These are phyloP conservation scores for Syncephalastrum sp. DNA, from an alignment of 371 early-diverging fungal species.

Conservation along the genomic window DNA sequence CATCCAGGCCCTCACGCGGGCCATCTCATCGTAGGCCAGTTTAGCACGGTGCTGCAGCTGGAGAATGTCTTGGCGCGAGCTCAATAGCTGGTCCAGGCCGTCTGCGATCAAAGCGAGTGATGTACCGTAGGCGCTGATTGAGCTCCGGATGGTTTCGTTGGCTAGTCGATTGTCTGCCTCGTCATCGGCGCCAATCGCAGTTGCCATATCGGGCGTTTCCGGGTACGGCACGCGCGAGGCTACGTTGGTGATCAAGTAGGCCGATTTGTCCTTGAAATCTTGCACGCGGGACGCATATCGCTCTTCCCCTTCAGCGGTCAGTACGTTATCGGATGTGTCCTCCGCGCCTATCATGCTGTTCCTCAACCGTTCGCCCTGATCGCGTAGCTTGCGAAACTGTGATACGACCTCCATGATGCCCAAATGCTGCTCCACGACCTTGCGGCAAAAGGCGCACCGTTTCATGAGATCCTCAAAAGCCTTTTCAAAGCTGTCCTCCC, in stretches of 20 bases:
- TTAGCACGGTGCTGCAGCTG: constrained; percentile 38
- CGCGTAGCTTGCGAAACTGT: constrained; percentile 30
- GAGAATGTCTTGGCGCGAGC: constrained; percentile 32
- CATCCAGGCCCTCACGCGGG: constrained; percentile 38
- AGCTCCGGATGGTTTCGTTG: constrained; percentile 37
- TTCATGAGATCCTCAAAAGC: constrained; percentile 46
- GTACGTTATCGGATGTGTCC: constrained; percentile 1
- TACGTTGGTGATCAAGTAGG: constrained; percentile 34
- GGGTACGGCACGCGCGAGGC: constrained; percentile 39
- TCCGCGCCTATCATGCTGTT: constrained; percentile 21
- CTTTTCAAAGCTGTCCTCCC: constrained; percentile 48
- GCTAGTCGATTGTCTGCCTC: constrained; percentile 29
- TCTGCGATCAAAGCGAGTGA: constrained; percentile 41
- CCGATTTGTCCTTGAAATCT: constrained; percentile 36
- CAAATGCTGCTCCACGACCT: constrained; percentile 46
- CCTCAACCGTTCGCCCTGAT: constrained; percentile 37
- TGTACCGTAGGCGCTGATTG: constrained; percentile 36
- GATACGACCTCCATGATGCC: constrained; percentile 31
- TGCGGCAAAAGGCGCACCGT: constrained; percentile 38
- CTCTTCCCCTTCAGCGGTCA: constrained; percentile 19
- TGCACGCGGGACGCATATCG: constrained; percentile 25
- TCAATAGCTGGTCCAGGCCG: constrained; percentile 41
- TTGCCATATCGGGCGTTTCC: constrained; percentile 31
- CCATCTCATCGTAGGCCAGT: constrained; percentile 37
- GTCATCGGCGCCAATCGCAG: constrained; percentile 39